Evolutionary conservation across 139 green algal genomes (phyloP).

Genomic region (Coelastrella sp.): DNA sequence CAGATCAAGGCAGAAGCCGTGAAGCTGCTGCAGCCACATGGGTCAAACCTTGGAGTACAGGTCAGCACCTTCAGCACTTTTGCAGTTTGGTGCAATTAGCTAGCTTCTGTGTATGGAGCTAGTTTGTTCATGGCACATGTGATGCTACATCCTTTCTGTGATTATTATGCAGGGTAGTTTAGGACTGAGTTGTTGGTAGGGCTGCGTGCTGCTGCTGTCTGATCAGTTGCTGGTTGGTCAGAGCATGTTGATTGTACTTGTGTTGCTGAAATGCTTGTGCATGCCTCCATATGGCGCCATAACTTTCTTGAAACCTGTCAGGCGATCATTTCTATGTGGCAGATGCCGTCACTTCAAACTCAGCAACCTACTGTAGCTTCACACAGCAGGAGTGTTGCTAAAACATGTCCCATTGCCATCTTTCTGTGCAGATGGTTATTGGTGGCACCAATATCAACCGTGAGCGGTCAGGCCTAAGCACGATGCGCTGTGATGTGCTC

Average conservation of each 20-base stretch:
- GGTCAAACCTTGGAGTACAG: constrained; percentile 53
- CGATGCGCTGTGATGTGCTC: constrained; percentile 76
- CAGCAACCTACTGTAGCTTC: too few relatives aligned
- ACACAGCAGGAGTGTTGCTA: too few relatives aligned
- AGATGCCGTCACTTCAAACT: too few relatives aligned
- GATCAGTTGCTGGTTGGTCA: neutral
- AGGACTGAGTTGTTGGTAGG: neutral
- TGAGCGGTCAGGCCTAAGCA: constrained; percentile 57
- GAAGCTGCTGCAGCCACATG: constrained; percentile 75
- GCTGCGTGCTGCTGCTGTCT: neutral
- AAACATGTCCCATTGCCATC: neutral
- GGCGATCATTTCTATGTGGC: too few relatives aligned
- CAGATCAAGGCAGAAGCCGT: constrained; percentile 77
- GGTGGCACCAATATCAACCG: constrained; percentile 92
- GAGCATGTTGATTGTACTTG: too few relatives aligned
- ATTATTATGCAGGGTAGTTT: neutral
- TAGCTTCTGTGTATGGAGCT: too few relatives aligned
- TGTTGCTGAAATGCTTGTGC: too few relatives aligned
- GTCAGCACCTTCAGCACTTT: constrained; percentile 12
- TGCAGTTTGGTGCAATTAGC: too few relatives aligned
- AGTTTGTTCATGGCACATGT: too few relatives aligned
- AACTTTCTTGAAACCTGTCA: too few relatives aligned
- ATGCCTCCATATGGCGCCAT: too few relatives aligned
- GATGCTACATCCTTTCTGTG: too few relatives aligned
- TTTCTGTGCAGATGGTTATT: constrained; percentile 74